Percentiles rank a stretch among this genome's conserved stretches.
These are phyloP conservation scores for Neoboletus brunneissimus DNA, from an alignment of 768 basidiomycete species.

Conservation along the genomic window DNA sequence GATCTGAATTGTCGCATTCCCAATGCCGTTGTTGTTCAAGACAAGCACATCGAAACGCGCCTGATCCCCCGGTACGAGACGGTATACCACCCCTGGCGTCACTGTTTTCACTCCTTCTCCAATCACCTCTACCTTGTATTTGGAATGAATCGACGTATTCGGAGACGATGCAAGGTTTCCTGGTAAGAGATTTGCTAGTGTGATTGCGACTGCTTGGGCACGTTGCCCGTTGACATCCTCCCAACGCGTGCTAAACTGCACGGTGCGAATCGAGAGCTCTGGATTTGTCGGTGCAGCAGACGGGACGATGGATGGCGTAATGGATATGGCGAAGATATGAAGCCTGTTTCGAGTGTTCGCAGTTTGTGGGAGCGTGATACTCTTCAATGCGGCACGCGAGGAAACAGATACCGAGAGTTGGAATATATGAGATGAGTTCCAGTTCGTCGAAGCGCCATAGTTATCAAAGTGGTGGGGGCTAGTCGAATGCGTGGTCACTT, in stretches of 20 bases:
- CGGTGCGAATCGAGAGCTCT: constrained; percentile 40
- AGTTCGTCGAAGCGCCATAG: constrained; percentile 34
- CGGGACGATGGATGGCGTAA: constrained; percentile 35
- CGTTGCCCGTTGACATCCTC: constrained; percentile 36
- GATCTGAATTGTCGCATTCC: constrained; percentile 33
- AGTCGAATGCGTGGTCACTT: neutral
- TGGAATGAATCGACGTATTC: constrained; percentile 32
- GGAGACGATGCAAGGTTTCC: constrained; percentile 23
- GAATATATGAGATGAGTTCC: constrained; percentile 43
- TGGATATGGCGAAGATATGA: constrained; percentile 45
- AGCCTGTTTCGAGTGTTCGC: constrained; percentile 33
- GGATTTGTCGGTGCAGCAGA: constrained; percentile 24
- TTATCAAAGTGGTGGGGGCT: constrained; percentile 47
- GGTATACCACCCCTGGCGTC: constrained; percentile 38
- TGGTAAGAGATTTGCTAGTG: constrained; percentile 49
- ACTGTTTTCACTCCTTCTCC: constrained; percentile 44
- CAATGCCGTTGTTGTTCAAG: constrained; percentile 30
- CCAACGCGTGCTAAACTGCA: constrained; percentile 48
- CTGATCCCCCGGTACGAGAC: constrained; percentile 52
- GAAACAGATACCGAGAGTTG: constrained; percentile 44
- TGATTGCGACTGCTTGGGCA: constrained; percentile 50
- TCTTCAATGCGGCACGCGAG: constrained; percentile 39
- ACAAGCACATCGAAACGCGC: constrained; percentile 48
- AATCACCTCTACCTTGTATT: constrained; percentile 36
- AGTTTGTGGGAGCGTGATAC: constrained; percentile 43